Conservation (phyloP, 352 stramenopile genomes). For the Blastocystis sp. region DNA sequence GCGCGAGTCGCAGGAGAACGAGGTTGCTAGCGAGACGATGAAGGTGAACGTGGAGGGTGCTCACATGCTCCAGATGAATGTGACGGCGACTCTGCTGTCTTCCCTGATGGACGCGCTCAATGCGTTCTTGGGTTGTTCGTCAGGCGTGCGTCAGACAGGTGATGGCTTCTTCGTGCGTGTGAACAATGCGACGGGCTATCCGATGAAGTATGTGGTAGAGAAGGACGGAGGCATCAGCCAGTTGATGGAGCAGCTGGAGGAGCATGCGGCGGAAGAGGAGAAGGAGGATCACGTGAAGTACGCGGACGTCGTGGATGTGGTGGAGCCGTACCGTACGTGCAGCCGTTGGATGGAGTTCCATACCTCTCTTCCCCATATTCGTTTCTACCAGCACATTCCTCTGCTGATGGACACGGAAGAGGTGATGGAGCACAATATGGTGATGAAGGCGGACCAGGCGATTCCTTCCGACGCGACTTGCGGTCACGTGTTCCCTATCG, state of each 20-base stretch:
- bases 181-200: constrained; percentile 37
- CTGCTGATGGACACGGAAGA: neutral
- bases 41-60: neutral
- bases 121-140: neutral
- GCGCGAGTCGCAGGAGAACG: neutral
- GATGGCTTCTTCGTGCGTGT: constrained; percentile 39
- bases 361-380: neutral
- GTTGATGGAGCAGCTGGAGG: constrained; percentile 31
- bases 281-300: constrained; percentile 11
- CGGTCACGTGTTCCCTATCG: constrained; percentile 47
- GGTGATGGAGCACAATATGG: neutral
- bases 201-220: constrained; percentile 28
- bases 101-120: neutral
- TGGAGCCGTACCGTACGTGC: constrained; percentile 24
- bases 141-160: neutral
- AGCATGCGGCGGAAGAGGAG: neutral
- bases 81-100: constrained; percentile 26
- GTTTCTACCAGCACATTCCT: constrained; percentile 15
- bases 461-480: constrained; percentile 1
- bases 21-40: constrained; percentile 16
- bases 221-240: constrained; percentile 36
- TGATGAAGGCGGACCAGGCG: neutral
- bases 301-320: constrained; percentile 16
- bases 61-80: constrained; percentile 36
- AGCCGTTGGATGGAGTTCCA: constrained; percentile 37